phyloP scores from a whole-genome alignment of 495 filamentous ascomycete species.

The Hypoxylon rickii region DNA sequence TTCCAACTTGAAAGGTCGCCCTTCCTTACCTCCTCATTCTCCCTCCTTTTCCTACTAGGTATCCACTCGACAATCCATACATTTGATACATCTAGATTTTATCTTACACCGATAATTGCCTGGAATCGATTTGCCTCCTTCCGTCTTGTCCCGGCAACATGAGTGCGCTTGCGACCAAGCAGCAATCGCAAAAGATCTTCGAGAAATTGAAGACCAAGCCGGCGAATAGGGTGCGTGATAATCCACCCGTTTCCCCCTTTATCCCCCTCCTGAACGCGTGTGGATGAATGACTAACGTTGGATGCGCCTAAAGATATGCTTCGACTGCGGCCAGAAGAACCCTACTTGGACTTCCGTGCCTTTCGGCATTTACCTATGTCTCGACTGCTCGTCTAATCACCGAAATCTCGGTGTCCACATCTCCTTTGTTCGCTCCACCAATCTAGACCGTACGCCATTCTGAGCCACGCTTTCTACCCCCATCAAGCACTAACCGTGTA shows the following conservation, averaged over 20 bases:
- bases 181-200: slow-evolving; percentile 95
- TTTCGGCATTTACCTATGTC: slow-evolving; percentile 95
- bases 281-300: slow-evolving; percentile 40
- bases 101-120: no score
- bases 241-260: neutral
- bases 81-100: slow-evolving; percentile 23
- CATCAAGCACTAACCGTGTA: slow-evolving; percentile 19
- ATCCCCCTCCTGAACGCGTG: no score
- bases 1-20: slow-evolving; percentile 73
- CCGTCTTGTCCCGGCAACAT: slow-evolving; percentile 60
- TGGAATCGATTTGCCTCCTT: no score
- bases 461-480: neutral
- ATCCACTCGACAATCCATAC: neutral
- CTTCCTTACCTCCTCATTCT: slow-evolving; percentile 69
- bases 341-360: slow-evolving; percentile 98
- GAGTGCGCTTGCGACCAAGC: slow-evolving; percentile 84
- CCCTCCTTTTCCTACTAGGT: slow-evolving; percentile 45
- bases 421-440: slow-evolving; percentile 97
- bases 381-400: slow-evolving; percentile 93
- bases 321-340: slow-evolving; percentile 95
- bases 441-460: slow-evolving; percentile 84
- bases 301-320: slow-evolving; percentile 72
- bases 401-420: slow-evolving; percentile 92
- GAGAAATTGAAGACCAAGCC: slow-evolving; percentile 93
- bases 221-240: slow-evolving; percentile 80